Evolutionary conservation across 2,329 filamentous ascomycete genomes (phyloP).

Genomic region (Fusarium sarcochroum): DNA sequence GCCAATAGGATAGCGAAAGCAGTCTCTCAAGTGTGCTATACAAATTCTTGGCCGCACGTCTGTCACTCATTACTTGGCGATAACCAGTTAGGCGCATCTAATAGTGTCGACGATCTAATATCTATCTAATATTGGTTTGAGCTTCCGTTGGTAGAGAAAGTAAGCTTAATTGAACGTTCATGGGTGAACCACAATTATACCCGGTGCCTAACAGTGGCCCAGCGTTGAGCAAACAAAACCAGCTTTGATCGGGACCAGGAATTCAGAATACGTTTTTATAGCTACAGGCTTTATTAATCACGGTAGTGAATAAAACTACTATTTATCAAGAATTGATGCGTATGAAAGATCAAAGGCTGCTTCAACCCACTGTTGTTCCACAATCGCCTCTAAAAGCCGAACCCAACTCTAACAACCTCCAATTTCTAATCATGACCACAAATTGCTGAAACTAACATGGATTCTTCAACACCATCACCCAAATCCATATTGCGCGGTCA

Average conservation of each 20-base stretch:
- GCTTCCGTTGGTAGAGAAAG: neutral
- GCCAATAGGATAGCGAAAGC: neutral
- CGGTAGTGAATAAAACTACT: neutral
- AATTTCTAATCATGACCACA: slow-evolving; percentile 14
- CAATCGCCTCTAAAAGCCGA: slow-evolving; percentile 4
- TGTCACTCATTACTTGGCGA: neutral
- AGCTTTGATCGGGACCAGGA: too few species aligned
- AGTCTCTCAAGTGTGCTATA: neutral
- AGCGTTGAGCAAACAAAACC: neutral
- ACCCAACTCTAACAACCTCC: slow-evolving; percentile 1
- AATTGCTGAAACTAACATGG: slow-evolving; percentile 44
- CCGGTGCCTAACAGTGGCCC: too few species aligned
- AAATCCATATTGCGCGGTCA: slow-evolving; percentile 86
- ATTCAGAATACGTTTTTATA: too few species aligned
- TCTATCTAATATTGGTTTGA: neutral
- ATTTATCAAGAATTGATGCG: neutral
- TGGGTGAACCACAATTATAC: too few species aligned
- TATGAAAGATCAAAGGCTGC: neutral
- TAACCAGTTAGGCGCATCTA: neutral
- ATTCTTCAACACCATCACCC: slow-evolving; percentile 55
- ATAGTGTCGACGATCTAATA: neutral
- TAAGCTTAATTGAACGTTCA: neutral
- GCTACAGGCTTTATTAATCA: neutral
- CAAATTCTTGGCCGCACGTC: neutral
- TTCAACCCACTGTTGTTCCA: slow-evolving; percentile 10